These are phyloP conservation scores for Talaromyces sp. DNA, from an alignment of 2,329 filamentous ascomycete species.

Conservation along the genomic window DNA sequence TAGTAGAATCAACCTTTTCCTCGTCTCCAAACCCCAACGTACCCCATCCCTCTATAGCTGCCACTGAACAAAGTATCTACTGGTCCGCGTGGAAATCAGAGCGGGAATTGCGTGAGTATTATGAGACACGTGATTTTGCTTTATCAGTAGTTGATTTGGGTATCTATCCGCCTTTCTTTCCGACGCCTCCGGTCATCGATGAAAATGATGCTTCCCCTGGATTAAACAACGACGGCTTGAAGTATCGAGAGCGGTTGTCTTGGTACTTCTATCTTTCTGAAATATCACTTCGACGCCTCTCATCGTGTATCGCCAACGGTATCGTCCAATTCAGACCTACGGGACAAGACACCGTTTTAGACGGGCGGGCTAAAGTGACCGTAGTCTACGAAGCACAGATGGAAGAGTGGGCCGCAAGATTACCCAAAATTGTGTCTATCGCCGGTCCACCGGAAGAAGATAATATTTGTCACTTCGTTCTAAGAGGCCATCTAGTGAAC, in stretches of 20 bases:
- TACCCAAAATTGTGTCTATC: neutral
- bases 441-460: neutral
- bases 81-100: neutral
- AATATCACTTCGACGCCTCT: neutral
- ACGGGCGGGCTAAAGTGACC: neutral
- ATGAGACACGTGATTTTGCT: neutral
- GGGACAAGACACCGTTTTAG: neutral
- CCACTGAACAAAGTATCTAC: neutral
- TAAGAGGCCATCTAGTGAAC: neutral
- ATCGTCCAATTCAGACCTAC: neutral
- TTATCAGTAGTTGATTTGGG: neutral
- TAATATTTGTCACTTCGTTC: neutral
- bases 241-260: neutral
- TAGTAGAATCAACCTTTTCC: no score
- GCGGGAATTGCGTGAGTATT: neutral
- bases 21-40: no score
- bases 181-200: neutral
- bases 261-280: neutral
- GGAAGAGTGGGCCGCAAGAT: neutral
- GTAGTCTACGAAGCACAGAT: neutral
- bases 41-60: neutral
- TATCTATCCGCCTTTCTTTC: neutral
- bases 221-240: neutral
- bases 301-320: neutral
- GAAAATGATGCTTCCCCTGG: neutral